A percentile compares a stretch with the other conserved stretches of the same genome.
Evolutionary conservation across 139 green algal genomes (phyloP).

Genomic region (Picochlorum sp.): DNA sequence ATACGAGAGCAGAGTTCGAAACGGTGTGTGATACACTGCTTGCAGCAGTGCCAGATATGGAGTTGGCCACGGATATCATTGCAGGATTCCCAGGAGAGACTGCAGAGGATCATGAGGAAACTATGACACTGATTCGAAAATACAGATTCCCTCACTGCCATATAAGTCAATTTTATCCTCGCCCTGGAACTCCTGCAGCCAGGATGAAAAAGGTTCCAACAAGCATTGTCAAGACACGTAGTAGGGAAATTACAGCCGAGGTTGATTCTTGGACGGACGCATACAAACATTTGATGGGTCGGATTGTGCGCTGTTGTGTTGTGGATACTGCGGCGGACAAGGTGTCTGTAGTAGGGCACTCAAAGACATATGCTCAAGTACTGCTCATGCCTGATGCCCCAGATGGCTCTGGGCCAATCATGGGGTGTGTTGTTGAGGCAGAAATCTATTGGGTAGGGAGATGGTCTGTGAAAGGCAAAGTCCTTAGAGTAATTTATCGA

Average conservation of each 20-base stretch:
- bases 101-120: conserved; percentile 62
- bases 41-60: conserved; percentile 50
- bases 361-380: conserved; percentile 76
- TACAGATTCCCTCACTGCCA: conserved; percentile 78
- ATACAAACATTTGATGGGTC: conserved; percentile 57
- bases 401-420: conserved; percentile 35
- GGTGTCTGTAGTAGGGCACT: conserved; percentile 65
- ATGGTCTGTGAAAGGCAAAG: conserved; percentile 59
- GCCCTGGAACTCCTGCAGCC: conserved; percentile 80
- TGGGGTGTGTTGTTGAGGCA: conserved; percentile 63
- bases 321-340: conserved; percentile 76
- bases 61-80: conserved; percentile 95
- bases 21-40: conserved; percentile 67
- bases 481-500: conserved; percentile 39
- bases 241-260: conserved; percentile 48
- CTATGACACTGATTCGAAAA: conserved; percentile 66
- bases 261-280: conserved; percentile 55
- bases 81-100: conserved; percentile 63
- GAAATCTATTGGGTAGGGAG: conserved; percentile 39
- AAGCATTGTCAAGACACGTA: conserved; percentile 43
- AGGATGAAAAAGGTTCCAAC: conserved; percentile 65
- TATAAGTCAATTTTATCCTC: conserved; percentile 89
- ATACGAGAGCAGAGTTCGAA: conserved; percentile 70
- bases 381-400: conserved; percentile 25
- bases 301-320: conserved; percentile 56